Percentiles rank a stretch among this genome's conserved stretches.
phyloP scores from a whole-genome alignment of 176 grass and related monocot species.

The Aegilops speltoides region DNA sequence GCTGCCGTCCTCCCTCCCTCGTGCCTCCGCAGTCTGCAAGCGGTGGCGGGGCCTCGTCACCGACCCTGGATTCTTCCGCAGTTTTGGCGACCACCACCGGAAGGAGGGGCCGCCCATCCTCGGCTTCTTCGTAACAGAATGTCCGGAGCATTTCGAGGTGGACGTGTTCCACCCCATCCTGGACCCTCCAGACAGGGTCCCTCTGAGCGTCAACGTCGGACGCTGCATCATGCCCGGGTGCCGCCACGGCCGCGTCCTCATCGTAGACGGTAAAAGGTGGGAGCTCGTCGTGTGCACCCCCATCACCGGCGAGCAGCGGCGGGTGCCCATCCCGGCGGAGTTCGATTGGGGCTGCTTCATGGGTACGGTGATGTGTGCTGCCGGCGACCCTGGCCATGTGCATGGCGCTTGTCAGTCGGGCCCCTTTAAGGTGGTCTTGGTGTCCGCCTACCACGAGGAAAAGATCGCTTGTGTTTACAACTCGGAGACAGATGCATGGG shows the following conservation, averaged over 20 bases:
- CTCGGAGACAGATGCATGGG: neutral
- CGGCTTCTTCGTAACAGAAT: too few species aligned
- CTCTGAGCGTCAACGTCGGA: neutral
- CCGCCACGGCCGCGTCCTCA: neutral
- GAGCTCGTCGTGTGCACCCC: neutral
- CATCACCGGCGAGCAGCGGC: neutral
- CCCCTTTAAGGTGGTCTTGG: neutral
- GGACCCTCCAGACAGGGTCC: neutral
- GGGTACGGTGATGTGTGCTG: neutral
- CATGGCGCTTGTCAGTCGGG: neutral
- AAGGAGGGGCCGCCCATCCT: too few species aligned
- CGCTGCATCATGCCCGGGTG: neutral
- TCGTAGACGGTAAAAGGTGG: accelerated
- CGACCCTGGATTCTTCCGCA: too few species aligned
- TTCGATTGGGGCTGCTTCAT: neutral
- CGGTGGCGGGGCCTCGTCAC: too few species aligned
- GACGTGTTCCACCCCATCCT: neutral
- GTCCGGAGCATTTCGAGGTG: too few species aligned
- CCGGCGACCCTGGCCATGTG: neutral
- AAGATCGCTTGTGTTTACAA: too few species aligned
- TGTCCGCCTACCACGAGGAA: too few species aligned
- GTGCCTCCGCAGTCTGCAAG: too few species aligned
- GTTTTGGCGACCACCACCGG: too few species aligned
- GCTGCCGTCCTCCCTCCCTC: too few species aligned
- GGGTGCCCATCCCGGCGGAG: neutral